phyloP scores from a whole-genome alignment of 768 basidiomycete species.

The Lanmaoa rubissima region DNA sequence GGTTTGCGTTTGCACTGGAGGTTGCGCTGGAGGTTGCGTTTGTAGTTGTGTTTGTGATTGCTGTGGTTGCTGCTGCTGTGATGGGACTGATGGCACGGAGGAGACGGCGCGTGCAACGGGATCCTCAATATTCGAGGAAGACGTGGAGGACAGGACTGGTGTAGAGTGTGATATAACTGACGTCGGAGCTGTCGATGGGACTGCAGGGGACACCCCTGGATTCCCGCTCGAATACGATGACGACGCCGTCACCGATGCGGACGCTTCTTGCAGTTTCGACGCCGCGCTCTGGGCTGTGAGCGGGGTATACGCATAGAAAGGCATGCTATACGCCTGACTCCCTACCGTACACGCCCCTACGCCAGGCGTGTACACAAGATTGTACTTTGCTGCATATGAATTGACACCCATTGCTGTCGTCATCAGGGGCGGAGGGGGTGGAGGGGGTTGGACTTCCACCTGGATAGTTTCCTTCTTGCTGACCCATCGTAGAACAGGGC shows the following conservation, averaged over 20 bases:
- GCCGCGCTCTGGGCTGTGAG: constrained; percentile 5
- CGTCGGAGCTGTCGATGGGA: not conserved
- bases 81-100: not conserved
- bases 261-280: constrained; percentile 9
- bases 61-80: constrained; percentile 1
- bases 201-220: not conserved
- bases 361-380: constrained; percentile 16
- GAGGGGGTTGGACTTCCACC: constrained; percentile 32
- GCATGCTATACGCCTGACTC: constrained; percentile 22
- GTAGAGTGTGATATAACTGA: not conserved
- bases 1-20: constrained; percentile 28
- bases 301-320: constrained; percentile 28
- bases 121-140: constrained; percentile 1
- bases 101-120: not conserved
- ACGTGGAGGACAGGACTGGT: not conserved
- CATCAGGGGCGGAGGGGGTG: constrained; percentile 1
- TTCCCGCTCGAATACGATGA: not conserved
- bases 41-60: not conserved
- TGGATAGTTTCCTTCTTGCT: constrained; percentile 61
- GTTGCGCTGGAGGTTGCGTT: not conserved
- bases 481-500: constrained; percentile 70
- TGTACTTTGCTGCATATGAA: constrained; percentile 13
- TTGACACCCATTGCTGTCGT: constrained; percentile 6
- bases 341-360: constrained; percentile 3
- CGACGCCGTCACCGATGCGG: not conserved